A percentile compares a stretch with the other conserved stretches of the same genome.
These are phyloP conservation scores for Malania oleifera DNA, from an alignment of 164 flowering plant species.

Conservation along the genomic window DNA sequence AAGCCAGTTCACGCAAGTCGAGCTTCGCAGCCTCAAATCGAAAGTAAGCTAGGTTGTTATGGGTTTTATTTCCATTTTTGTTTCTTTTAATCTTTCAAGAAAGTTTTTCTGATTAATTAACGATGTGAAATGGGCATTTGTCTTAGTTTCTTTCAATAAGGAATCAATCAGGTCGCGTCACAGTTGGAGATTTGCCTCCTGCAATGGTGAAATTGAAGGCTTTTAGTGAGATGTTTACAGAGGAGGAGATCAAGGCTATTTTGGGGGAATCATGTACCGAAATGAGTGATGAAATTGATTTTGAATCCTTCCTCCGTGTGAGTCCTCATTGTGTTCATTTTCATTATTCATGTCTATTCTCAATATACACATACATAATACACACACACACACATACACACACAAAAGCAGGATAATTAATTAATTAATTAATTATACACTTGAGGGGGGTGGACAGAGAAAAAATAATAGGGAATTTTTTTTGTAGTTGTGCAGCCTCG, in stretches of 20 bases:
- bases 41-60: constrained; percentile 28
- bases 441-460: not conserved
- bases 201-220: constrained; percentile 39
- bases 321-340: constrained; percentile 9
- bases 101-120: not conserved
- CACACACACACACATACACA: no score
- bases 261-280: constrained; percentile 30
- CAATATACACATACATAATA: no score
- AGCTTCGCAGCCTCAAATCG: constrained; percentile 60
- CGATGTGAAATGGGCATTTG: constrained; percentile 8
- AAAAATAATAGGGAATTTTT: no score
- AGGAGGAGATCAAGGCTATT: constrained; percentile 38
- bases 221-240: constrained; percentile 31
- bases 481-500: no score
- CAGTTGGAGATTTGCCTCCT: constrained; percentile 43
- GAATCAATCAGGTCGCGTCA: constrained; percentile 35
- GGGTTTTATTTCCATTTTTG: not conserved
- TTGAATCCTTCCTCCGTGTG: constrained; percentile 60
- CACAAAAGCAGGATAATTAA: no score
- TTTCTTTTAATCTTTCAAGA: not conserved
- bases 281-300: constrained; percentile 42
- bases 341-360: not conserved
- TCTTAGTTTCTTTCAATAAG: constrained; percentile 38
- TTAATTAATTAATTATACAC: no score
- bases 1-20: constrained; percentile 79